A percentile compares a stretch with the other conserved stretches of the same genome.
Conservation (phyloP, 2,329 filamentous ascomycete genomes). For the Trichoderma afroharzianum region DNA sequence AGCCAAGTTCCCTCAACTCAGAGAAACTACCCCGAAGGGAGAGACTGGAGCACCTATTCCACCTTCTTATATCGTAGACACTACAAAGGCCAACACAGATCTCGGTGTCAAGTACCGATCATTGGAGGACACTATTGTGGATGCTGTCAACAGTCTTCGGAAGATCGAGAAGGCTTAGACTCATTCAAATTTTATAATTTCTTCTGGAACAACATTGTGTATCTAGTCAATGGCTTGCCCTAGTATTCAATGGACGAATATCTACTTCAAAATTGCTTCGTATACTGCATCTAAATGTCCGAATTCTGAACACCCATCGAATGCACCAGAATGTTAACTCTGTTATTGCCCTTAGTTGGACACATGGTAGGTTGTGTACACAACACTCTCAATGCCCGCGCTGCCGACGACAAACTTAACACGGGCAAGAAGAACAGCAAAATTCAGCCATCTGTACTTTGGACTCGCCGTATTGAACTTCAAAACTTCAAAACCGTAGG, state of each 20-base stretch:
- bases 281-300: not conserved
- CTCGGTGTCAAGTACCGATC: not conserved
- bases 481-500: conserved; percentile 1
- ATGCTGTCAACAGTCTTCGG: not conserved
- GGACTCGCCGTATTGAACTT: conserved; percentile 3
- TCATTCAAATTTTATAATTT: not conserved
- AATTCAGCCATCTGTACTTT: not conserved
- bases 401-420: not conserved
- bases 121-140: not conserved
- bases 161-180: not conserved
- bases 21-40: not conserved
- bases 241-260: not conserved
- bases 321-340: not conserved
- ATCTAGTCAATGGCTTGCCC: not conserved
- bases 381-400: conserved; percentile 4
- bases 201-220: not conserved
- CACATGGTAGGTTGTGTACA: not conserved
- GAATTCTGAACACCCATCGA: not conserved
- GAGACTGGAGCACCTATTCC: not conserved
- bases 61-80: not conserved
- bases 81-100: not conserved
- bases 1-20: not conserved
- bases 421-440: not conserved
- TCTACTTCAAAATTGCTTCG: not conserved
- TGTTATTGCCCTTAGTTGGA: not conserved